A percentile compares a stretch with the other conserved stretches of the same genome.
Evolutionary conservation across 2,329 filamentous ascomycete genomes (phyloP).

Genomic region (Clarireedia homoeocarpa): DNA sequence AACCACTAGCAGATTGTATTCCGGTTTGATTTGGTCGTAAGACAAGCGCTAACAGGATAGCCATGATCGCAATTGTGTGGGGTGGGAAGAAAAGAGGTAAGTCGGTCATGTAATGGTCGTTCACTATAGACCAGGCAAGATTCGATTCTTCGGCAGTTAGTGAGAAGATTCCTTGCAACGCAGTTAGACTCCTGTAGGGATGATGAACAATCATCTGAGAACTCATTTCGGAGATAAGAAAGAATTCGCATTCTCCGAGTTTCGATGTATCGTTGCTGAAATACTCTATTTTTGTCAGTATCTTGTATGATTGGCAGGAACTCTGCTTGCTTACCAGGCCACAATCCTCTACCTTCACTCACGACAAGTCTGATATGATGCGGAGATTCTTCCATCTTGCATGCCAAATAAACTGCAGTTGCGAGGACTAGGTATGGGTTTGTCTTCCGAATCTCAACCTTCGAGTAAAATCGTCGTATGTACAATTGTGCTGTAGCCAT

Average conservation of each 20-base stretch:
- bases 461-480: constrained; percentile 86
- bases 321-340: constrained; percentile 49
- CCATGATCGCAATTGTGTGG: constrained; percentile 61
- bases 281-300: constrained; percentile 39
- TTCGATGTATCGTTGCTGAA: constrained; percentile 58
- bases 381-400: constrained; percentile 96
- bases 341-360: constrained; percentile 75
- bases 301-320: neutral
- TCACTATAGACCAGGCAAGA: constrained; percentile 62
- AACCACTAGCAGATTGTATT: constrained; percentile 35
- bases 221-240: constrained; percentile 64
- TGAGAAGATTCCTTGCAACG: constrained; percentile 51
- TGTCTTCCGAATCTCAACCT: constrained; percentile 82
- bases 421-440: constrained; percentile 90
- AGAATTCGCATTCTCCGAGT: constrained; percentile 69
- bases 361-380: constrained; percentile 92
- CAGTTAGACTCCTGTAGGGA: constrained; percentile 59
- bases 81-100: constrained; percentile 60
- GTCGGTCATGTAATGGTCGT: constrained; percentile 68
- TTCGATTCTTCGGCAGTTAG: constrained; percentile 56
- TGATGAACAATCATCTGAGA: constrained; percentile 70
- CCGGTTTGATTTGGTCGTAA: constrained; percentile 49
- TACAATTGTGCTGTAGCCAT: constrained; percentile 93
- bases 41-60: constrained; percentile 61
- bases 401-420: constrained; percentile 91